phyloP scores from a whole-genome alignment of 345 rosid species.

The Pistacia integerrima region DNA sequence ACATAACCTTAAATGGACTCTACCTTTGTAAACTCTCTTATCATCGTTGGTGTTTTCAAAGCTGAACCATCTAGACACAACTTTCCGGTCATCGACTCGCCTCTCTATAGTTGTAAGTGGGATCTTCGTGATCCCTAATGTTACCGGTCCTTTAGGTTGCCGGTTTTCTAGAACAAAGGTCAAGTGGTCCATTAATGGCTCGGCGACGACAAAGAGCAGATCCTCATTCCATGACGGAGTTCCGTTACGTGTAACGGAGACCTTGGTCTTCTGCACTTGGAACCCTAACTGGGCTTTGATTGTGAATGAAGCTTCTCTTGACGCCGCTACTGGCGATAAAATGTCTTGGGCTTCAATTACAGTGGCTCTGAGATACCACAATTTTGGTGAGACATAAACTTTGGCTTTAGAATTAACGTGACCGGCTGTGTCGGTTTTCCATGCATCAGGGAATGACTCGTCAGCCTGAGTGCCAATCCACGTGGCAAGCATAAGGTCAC shows the following conservation, averaged over 20 bases:
- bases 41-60: constrained; percentile 55
- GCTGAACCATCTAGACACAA: constrained; percentile 67
- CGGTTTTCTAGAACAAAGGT: constrained; percentile 61
- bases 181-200: constrained; percentile 65
- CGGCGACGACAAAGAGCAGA: constrained; percentile 75
- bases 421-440: constrained; percentile 85
- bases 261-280: constrained; percentile 73
- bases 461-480: constrained; percentile 98
- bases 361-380: constrained; percentile 83
- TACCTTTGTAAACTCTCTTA: constrained; percentile 62
- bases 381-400: constrained; percentile 76
- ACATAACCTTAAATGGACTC: constrained; percentile 74
- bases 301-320: constrained; percentile 59
- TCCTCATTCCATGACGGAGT: constrained; percentile 88
- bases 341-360: constrained; percentile 80
- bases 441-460: constrained; percentile 87
- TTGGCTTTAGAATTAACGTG: constrained; percentile 67
- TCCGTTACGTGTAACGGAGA: constrained; percentile 55
- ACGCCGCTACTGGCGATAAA: constrained; percentile 34
- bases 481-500: constrained; percentile 91
- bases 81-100: constrained; percentile 83
- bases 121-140: constrained; percentile 48
- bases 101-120: constrained; percentile 62
- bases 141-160: constrained; percentile 48
- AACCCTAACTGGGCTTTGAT: constrained; percentile 75